phyloP scores from a whole-genome alignment of 441 rosid species.

The Erodium moschatum region DNA sequence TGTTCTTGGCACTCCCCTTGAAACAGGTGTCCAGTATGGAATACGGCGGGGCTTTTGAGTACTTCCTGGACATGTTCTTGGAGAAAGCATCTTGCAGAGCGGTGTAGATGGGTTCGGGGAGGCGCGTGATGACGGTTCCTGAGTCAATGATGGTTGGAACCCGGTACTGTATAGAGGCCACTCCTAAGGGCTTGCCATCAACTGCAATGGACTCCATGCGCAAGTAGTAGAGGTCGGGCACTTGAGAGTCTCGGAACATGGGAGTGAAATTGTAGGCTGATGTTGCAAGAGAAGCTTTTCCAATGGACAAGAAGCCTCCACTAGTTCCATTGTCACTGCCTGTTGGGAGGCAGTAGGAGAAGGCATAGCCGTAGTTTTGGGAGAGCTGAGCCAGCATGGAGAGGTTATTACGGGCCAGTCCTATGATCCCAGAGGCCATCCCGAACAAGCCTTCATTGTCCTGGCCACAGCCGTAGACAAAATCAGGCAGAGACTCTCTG shows the following conservation, averaged over 20 bases:
- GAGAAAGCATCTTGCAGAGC: conserved; percentile 29
- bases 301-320: conserved; percentile 21
- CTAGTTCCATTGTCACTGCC: background rate
- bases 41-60: conserved; percentile 23
- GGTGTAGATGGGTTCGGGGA: conserved; percentile 31
- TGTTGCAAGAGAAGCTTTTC: conserved; percentile 9
- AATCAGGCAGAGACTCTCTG: conserved; percentile 23
- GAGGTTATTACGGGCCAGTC: conserved; percentile 35
- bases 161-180: conserved; percentile 16
- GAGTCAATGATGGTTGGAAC: conserved; percentile 46
- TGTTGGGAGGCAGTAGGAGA: conserved; percentile 47
- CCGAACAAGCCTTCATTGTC: conserved; percentile 33
- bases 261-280: conserved; percentile 25
- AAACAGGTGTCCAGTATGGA: conserved; percentile 43
- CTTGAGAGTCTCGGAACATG: conserved; percentile 14
- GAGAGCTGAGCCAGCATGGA: conserved; percentile 32
- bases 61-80: conserved; percentile 29
- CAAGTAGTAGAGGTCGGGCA: conserved; percentile 29
- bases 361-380: conserved; percentile 23
- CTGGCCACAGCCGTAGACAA: conserved; percentile 41
- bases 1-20: conserved; percentile 25
- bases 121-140: conserved; percentile 39
- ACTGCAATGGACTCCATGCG: conserved; percentile 26
- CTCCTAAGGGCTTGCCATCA: conserved; percentile 27
- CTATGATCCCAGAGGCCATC: conserved; percentile 36